Evolutionary conservation across 805 yeast species (phyloP).

Genomic region (Candida hungchunana): DNA sequence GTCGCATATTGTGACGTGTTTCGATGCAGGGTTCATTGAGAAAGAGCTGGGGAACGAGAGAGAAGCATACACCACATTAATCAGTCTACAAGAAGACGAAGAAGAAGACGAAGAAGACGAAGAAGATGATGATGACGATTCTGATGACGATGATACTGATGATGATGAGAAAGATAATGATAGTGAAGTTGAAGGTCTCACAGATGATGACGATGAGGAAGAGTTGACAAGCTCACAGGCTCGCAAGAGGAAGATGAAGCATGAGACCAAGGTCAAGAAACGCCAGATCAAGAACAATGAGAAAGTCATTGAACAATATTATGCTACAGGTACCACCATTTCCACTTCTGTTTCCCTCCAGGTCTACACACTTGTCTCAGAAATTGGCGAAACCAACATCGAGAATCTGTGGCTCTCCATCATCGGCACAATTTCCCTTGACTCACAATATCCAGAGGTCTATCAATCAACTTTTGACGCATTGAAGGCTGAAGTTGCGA

Average conservation of each 20-base stretch:
- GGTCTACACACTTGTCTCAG: constrained; percentile 71
- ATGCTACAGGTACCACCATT: constrained; percentile 77
- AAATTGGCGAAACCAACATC: constrained; percentile 75
- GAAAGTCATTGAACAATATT: constrained; percentile 64
- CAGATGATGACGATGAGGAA: constrained; percentile 28
- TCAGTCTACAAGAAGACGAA: constrained; percentile 37
- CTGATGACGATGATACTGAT: constrained; percentile 27
- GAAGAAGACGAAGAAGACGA: constrained; percentile 35
- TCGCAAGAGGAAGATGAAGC: constrained; percentile 25
- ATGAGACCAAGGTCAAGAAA: constrained; percentile 36
- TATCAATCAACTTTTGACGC: constrained; percentile 71
- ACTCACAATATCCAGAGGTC: constrained; percentile 66
- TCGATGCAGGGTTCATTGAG: constrained; percentile 81
- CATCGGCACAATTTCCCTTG: constrained; percentile 82
- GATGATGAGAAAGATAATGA: constrained; percentile 32
- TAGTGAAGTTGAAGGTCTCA: constrained; percentile 26
- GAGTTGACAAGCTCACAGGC: constrained; percentile 26
- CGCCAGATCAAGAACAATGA: constrained; percentile 45
- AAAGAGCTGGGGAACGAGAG: constrained; percentile 52
- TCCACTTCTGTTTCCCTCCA: constrained; percentile 74
- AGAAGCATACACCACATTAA: constrained; percentile 54
- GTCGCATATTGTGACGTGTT: constrained; percentile 67
- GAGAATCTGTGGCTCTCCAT: constrained; percentile 80
- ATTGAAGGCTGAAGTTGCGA: constrained; percentile 74
- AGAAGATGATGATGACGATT: constrained; percentile 29